These are phyloP conservation scores for Candida michaelii DNA, from an alignment of 805 yeast species.

Conservation along the genomic window DNA sequence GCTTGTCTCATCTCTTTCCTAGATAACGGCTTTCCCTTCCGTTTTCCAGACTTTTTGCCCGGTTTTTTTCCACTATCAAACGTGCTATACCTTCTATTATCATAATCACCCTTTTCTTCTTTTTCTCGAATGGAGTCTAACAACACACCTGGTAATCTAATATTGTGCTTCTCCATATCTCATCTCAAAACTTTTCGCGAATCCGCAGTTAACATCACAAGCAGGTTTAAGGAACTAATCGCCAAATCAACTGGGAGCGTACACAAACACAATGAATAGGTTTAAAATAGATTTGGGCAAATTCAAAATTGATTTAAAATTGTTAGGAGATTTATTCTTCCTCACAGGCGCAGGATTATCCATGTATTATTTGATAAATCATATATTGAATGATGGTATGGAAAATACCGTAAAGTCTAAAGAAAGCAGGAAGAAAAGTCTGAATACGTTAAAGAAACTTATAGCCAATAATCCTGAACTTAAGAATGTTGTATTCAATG, in stretches of 20 bases:
- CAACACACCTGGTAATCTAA: conserved; percentile 54
- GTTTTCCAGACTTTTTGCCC: conserved; percentile 3
- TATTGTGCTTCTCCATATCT: conserved; percentile 35
- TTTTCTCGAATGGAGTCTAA: conserved; percentile 48
- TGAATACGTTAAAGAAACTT: conserved; percentile 37
- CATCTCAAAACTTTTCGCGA: conserved; percentile 7
- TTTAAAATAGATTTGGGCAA: conserved; percentile 39
- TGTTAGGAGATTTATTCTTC: conserved; percentile 42
- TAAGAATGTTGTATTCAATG: conserved; percentile 53
- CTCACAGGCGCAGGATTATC: conserved; percentile 65
- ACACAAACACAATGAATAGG: conserved; percentile 22
- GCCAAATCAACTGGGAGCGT: not conserved
- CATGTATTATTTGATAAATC: conserved; percentile 59
- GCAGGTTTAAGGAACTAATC: not conserved
- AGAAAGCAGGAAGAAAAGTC: conserved; percentile 64
- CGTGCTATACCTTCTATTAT: conserved; percentile 19
- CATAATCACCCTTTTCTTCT: conserved; percentile 45
- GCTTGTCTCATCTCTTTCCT: conserved; percentile 38
- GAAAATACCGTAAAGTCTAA: conserved; percentile 44
- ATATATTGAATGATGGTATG: conserved; percentile 34
- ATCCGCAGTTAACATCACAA: not conserved
- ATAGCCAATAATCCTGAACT: conserved; percentile 56
- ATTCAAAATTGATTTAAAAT: conserved; percentile 31
- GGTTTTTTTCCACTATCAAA: not conserved
- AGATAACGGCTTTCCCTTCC: conserved; percentile 18